Conservation (phyloP, 148 eudicot genomes). For the Cornus controversa region DNA sequence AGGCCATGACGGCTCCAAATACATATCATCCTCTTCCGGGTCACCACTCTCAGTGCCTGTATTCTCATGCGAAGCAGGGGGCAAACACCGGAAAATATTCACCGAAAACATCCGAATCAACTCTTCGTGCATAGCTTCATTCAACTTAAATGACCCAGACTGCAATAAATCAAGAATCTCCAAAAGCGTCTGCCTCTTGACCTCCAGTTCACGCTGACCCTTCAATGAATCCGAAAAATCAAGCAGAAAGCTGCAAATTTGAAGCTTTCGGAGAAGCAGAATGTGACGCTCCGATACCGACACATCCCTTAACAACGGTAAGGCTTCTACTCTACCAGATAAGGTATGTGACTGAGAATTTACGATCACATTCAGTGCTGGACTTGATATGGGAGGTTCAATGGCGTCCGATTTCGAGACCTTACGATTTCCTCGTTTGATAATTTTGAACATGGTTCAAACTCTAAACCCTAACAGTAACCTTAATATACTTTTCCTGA, state of each 20-base stretch:
- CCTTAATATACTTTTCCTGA: neutral
- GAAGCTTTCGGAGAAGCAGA: conserved; percentile 39
- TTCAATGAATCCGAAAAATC: conserved; percentile 46
- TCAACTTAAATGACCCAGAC: conserved; percentile 42
- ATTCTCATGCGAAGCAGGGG: conserved; percentile 41
- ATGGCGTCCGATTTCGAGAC: conserved; percentile 32
- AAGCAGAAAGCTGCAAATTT: conserved; percentile 32
- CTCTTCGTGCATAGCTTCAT: conserved; percentile 46
- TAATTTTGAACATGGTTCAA: conserved; percentile 32
- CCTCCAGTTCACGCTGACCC: conserved; percentile 42
- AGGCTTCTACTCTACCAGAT: conserved; percentile 32
- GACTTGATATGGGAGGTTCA: conserved; percentile 31
- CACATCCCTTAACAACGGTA: conserved; percentile 42
- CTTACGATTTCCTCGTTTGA: conserved; percentile 33
- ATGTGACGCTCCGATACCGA: conserved; percentile 35
- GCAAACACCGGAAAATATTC: conserved; percentile 44
- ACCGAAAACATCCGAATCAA: conserved; percentile 41
- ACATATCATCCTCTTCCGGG: conserved; percentile 49
- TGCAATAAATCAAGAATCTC: conserved; percentile 51
- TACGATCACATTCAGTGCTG: conserved; percentile 30
- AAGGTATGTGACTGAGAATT: conserved; percentile 26
- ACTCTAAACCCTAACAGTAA: neutral
- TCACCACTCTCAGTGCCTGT: conserved; percentile 33
- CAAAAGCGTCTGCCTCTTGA: conserved; percentile 43
- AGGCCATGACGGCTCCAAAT: conserved; percentile 47